Evolutionary conservation across 202 grass and related monocot genomes (phyloP), one percentile per base, ranked within the genome.

Genomic region (Brachypodium distachyon): DNA sequence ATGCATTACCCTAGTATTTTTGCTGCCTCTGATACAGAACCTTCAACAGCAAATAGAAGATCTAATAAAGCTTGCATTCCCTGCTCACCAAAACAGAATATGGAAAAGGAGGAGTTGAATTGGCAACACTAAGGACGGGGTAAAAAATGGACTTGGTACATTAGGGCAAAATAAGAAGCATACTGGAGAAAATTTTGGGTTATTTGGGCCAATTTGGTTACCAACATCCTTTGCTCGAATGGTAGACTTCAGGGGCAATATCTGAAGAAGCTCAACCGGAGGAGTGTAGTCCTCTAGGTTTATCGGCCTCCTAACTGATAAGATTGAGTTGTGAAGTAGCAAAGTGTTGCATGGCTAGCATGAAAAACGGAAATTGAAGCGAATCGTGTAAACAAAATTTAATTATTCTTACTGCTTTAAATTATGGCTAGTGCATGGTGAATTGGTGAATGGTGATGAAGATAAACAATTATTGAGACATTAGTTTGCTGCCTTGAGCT

Each of bases 31-130:
- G 91, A 98, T 18, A 97, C 84, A 44, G 91, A 97, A 59, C 95
- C 95, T 80, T 94, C 91, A 74, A 92, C 73, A 76, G 91, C 89
- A 85, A 65, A 90, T 61, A 94, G 73, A 76, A 97, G 85, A 85
- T 97, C 95, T 73, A 97, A 73, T 47, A 97, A 85, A 90, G 91
- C 89, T 81, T 98, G 91, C 91, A 98, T 94, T 78, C 91, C 95
- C 95, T 98, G 77, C 66, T 67, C 75, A 77, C 51, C 47, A 1
- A 50, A 54, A 79, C 51, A 67, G 40, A 61, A 53, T 32, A 49
- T 13, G 7, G 10, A 65, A 19, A 81, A 19, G 18, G 18, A 14
- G 32, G 5, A 9, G 27, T 78, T 48, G 7, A 56, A 55, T 63
- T 78, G 73, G 12, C 4, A 74, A 54, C 22, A 8, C 9, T 55